Conservation (phyloP, 2,329 filamentous ascomycete genomes). For the Calonectria pseudoreteaudii region DNA sequence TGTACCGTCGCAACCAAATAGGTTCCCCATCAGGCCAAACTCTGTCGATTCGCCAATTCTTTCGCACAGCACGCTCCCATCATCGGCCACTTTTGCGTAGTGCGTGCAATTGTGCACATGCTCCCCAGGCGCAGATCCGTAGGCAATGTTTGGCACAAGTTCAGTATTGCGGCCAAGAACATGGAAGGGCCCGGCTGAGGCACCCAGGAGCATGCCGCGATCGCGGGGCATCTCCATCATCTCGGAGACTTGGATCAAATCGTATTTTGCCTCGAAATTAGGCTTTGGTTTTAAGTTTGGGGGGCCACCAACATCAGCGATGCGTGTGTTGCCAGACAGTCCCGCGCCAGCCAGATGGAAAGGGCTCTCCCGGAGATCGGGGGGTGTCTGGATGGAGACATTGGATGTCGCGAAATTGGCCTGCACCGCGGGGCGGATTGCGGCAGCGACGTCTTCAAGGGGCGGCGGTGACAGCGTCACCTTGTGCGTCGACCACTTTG, state of each 20-base stretch:
- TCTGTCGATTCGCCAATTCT: constrained; percentile 43
- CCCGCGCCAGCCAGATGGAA: constrained; percentile 54
- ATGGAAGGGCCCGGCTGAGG: constrained; percentile 57
- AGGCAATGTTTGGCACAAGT: constrained; percentile 53
- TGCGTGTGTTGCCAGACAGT: constrained; percentile 51
- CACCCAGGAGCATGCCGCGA: constrained; percentile 52
- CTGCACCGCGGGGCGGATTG: constrained; percentile 31
- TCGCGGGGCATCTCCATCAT: constrained; percentile 50
- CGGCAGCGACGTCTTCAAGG: constrained; percentile 40
- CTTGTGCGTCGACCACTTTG: constrained; percentile 10
- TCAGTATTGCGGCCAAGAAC: constrained; percentile 56
- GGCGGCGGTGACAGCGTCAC: constrained; percentile 39
- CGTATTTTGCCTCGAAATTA: constrained; percentile 48
- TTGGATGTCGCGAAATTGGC: constrained; percentile 39
- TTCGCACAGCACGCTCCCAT: constrained; percentile 35
- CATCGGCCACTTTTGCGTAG: constrained; percentile 40
- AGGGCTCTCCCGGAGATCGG: constrained; percentile 52
- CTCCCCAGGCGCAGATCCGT: constrained; percentile 35
- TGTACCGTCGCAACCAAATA: constrained; percentile 51
- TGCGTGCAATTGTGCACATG: constrained; percentile 42
- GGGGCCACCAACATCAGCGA: constrained; percentile 59
- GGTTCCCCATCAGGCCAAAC: constrained; percentile 57
- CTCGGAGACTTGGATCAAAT: constrained; percentile 45
- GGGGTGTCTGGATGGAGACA: constrained; percentile 44
- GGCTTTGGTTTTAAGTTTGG: constrained; percentile 53